A percentile compares a stretch with the other conserved stretches of the same genome.
These are phyloP conservation scores for Tetracladium setigerum DNA, from an alignment of 495 filamentous ascomycete genomes.

Conservation along the genomic window DNA sequence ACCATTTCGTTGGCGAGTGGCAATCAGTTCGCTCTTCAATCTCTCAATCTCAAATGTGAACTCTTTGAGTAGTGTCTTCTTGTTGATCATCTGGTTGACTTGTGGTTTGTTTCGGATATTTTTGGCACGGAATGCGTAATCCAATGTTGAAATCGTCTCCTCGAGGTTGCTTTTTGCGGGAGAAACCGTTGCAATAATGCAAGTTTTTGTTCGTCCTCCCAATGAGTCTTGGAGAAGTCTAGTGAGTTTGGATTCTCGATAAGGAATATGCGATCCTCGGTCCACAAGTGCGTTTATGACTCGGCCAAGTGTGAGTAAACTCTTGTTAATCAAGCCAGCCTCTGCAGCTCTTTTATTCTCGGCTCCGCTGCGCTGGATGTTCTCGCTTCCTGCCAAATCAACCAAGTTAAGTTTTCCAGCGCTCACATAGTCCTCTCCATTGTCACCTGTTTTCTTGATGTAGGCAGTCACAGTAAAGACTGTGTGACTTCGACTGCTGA, in stretches of 20 bases:
- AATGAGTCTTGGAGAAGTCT: constrained; percentile 92
- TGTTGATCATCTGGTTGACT: constrained; percentile 81
- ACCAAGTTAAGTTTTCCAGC: constrained; percentile 94
- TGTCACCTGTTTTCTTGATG: constrained; percentile 71
- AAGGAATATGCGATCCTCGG: constrained; percentile 84
- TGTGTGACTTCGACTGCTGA: constrained; percentile 92
- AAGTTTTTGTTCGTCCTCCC: constrained; percentile 91
- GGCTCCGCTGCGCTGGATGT: constrained; percentile 91
- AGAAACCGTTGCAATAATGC: constrained; percentile 95
- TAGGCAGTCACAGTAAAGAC: constrained; percentile 91
- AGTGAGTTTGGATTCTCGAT: constrained; percentile 94
- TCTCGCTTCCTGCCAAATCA: constrained; percentile 93
- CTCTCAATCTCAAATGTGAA: constrained; percentile 92
- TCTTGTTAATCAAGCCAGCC: constrained; percentile 97
- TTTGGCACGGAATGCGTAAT: constrained; percentile 96
- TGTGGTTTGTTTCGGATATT: constrained; percentile 98
- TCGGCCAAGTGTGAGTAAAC: constrained; percentile 83
- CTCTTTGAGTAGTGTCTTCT: constrained; percentile 83
- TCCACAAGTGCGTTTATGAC: constrained; percentile 98
- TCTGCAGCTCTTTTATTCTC: constrained; percentile 97
- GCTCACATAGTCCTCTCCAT: constrained; percentile 85
- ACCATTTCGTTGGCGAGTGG: constrained; percentile 87
- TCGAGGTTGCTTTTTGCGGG: constrained; percentile 91
- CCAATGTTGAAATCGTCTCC: constrained; percentile 94
- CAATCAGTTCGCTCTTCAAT: constrained; percentile 86